A percentile compares a stretch with the other conserved stretches of the same genome.
Conservation (phyloP, 352 stramenopile genomes). For the Phytophthora pseudosyringae region DNA sequence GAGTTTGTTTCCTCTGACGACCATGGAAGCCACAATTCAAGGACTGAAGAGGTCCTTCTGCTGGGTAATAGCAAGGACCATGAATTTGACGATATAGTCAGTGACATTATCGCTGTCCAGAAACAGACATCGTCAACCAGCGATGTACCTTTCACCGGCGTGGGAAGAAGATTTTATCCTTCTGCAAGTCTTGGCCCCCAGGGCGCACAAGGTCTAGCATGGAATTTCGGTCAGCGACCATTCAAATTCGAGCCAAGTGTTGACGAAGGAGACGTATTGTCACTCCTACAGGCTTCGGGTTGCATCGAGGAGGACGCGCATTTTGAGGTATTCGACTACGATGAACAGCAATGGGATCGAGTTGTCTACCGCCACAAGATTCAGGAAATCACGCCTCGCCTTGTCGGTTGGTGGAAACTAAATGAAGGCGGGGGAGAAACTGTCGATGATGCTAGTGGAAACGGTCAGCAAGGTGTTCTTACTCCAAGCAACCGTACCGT, state of each 20-base stretch:
- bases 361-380: conserved; percentile 68
- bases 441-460: conserved; percentile 53
- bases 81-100: conserved; percentile 55
- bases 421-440: conserved; percentile 51
- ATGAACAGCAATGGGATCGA: conserved; percentile 57
- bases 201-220: conserved; percentile 66
- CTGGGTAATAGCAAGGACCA: conserved; percentile 14
- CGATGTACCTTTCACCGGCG: not conserved
- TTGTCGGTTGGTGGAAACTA: conserved; percentile 69
- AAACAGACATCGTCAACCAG: not conserved
- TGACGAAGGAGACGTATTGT: conserved; percentile 32
- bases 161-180: conserved; percentile 27
- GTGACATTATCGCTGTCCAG: conserved; percentile 47
- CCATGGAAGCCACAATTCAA: not conserved
- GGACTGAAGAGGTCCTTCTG: conserved; percentile 2
- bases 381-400: conserved; percentile 53
- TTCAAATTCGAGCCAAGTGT: conserved; percentile 54
- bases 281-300: conserved; percentile 40
- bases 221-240: conserved; percentile 72
- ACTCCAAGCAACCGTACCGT: not conserved
- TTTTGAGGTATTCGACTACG: conserved; percentile 73
- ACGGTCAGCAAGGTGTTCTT: conserved; percentile 29
- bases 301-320: conserved; percentile 33
- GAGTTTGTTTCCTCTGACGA: conserved; percentile 1
- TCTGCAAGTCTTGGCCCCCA: conserved; percentile 55